Base-by-base conservation (phyloP, 495 filamentous ascomycete genomes). In the Saxophila tyrrhenica region DNA sequence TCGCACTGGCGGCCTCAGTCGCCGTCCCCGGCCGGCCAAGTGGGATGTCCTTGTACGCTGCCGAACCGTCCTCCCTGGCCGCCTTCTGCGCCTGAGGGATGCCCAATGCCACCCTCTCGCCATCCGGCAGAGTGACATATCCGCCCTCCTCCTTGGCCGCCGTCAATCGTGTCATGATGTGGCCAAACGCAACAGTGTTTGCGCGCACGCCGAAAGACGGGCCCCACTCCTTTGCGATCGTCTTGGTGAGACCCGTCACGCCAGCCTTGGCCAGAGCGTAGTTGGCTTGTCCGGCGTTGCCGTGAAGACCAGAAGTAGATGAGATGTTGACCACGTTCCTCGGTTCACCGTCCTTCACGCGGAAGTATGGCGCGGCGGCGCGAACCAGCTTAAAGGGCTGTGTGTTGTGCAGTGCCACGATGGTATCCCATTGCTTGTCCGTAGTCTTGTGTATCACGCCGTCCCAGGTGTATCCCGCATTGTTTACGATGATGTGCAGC, bases 191-290 rank as follows among this genome's bases (percentile, higher is more conserved):
- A 53, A 92, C 72, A 25, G 87, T 87, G 68, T 94, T 94, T 15
- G 85, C 80, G 41, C 88, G 74, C 1, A 94, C 87, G 42, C 87
- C 87, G 61, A 88, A 94, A 20, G 73, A 66, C 0, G 88, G 88
- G 35, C 88, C 88, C 87, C 88, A 94, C 75, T 94, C 88, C 56
- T 94, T 94, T 23, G 88, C 87, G 64, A 94, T 87, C 11, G 85
- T 86, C 68, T 89, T 88, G 50, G 84, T 86, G 5, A 94, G 71
- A 1, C 88, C 88, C 11, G 78, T 76, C 11, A 91, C 79, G 32
- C 85, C 87, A 20, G 87, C 83, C 71, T 94, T 92, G 44, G 85
- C 88, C 35, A 87, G 72, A 42, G 83, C 78, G 68, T 92, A 94
- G 74, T 92, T 94, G 45, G 81, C 78, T 73, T 94, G 88, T 22